Conservation (phyloP, 2,329 filamentous ascomycete species). For the Sclerotinia sclerotiorum region DNA sequence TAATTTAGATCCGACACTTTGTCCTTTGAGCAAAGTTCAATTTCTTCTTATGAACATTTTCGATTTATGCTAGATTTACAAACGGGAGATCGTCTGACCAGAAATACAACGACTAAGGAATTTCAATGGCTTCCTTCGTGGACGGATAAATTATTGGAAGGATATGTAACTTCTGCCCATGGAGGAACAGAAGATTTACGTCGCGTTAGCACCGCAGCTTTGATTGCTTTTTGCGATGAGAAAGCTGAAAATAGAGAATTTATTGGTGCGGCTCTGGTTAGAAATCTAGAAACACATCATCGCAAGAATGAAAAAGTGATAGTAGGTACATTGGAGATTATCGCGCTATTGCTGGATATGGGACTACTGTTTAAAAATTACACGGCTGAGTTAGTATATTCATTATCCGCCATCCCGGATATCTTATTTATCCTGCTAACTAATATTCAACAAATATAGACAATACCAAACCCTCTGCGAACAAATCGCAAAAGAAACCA, state of each 20-base stretch:
- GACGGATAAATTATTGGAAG: slow-evolving; percentile 56
- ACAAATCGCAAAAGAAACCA: neutral
- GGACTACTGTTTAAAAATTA: neutral
- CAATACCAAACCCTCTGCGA: neutral
- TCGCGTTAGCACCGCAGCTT: slow-evolving; percentile 64
- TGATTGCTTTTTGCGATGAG: slow-evolving; percentile 53
- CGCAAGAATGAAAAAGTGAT: slow-evolving; percentile 64
- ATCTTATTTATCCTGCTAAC: neutral
- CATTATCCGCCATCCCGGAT: neutral
- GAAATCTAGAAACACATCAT: slow-evolving; percentile 53
- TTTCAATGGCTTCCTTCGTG: slow-evolving; percentile 32
- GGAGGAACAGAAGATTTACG: slow-evolving; percentile 76
- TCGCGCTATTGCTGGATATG: slow-evolving; percentile 72
- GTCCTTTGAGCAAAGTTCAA: slow-evolving; percentile 9
- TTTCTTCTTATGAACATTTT: slow-evolving; percentile 31
- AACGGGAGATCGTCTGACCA: slow-evolving; percentile 20
- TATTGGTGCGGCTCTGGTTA: slow-evolving; percentile 52
- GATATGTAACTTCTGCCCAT: slow-evolving; percentile 71
- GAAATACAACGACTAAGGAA: slow-evolving; percentile 23
- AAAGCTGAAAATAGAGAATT: slow-evolving; percentile 39
- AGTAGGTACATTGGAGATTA: slow-evolving; percentile 73
- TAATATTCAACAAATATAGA: neutral
- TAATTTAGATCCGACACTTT: neutral
- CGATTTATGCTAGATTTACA: slow-evolving; percentile 30
- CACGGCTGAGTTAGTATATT: neutral